phyloP scores from a whole-genome alignment of 805 yeast genomes.

The Saccharomycopsis fermentans region DNA sequence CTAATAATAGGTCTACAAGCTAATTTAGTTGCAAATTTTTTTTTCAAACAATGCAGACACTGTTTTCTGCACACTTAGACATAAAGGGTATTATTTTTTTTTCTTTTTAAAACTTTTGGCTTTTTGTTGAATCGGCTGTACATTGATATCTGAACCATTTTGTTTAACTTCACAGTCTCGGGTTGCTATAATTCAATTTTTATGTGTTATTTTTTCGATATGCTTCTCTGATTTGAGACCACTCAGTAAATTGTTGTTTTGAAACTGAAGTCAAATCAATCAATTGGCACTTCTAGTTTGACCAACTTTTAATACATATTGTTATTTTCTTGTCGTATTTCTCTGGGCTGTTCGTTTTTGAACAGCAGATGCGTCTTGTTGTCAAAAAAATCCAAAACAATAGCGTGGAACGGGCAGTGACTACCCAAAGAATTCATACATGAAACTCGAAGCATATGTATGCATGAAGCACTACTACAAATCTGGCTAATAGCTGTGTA shows the following conservation, averaged over 20 bases:
- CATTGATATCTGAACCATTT: too few species aligned
- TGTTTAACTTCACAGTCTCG: background rate
- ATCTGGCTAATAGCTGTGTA: too few species aligned
- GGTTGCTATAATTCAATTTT: background rate
- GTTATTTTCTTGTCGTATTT: too few species aligned
- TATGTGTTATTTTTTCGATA: background rate
- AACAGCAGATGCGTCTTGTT: background rate
- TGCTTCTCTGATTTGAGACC: too few species aligned
- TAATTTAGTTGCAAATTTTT: background rate
- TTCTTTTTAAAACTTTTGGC: background rate
- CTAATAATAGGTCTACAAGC: background rate
- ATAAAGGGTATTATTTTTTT: background rate
- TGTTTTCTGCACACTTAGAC: background rate
- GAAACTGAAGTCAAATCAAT: too few species aligned
- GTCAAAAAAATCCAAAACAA: background rate
- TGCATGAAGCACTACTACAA: too few species aligned
- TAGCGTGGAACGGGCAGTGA: background rate
- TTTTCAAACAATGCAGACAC: background rate
- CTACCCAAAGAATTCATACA: background rate
- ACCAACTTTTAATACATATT: too few species aligned
- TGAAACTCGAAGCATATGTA: background rate
- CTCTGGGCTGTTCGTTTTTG: too few species aligned
- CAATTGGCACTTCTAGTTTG: too few species aligned
- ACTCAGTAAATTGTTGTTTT: too few species aligned
- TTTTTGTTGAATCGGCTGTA: too few species aligned